Evolutionary conservation across 495 filamentous ascomycete genomes (phyloP).

Genomic region (Daldinia caldariorum): DNA sequence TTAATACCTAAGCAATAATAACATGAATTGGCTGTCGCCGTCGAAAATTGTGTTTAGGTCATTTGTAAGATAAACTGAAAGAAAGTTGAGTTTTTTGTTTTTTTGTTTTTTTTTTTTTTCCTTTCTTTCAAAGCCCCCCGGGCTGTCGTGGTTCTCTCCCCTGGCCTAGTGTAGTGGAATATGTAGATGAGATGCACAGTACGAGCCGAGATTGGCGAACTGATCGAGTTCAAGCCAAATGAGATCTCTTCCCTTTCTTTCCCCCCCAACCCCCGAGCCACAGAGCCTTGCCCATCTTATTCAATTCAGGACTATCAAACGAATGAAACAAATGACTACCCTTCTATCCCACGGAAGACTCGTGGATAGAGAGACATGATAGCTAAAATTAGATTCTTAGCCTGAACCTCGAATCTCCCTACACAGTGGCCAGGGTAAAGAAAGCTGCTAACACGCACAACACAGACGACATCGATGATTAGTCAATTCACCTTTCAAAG

Average conservation of each 20-base stretch:
- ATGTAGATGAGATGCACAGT: slow-evolving; percentile 39
- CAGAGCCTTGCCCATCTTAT: slow-evolving; percentile 18
- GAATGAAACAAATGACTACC: slow-evolving; percentile 6
- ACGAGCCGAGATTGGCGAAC: slow-evolving; percentile 22
- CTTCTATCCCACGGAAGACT: neutral
- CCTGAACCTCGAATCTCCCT: neutral
- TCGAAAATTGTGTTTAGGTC: neutral
- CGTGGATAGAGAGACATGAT: slow-evolving; percentile 11
- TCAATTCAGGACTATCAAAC: slow-evolving; percentile 2
- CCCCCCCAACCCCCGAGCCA: slow-evolving; percentile 16
- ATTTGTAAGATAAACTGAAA: slow-evolving; percentile 2
- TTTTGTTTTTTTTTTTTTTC: slow-evolving; percentile 16
- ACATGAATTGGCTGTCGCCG: neutral
- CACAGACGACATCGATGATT: slow-evolving; percentile 21
- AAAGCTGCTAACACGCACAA: neutral
- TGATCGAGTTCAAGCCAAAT: slow-evolving; percentile 12
- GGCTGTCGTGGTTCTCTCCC: slow-evolving; percentile 21
- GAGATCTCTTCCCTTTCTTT: slow-evolving; percentile 24
- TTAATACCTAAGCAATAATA: neutral
- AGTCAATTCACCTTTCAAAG: slow-evolving; percentile 23
- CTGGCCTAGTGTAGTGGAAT: slow-evolving; percentile 8
- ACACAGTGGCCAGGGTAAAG: slow-evolving; percentile 17
- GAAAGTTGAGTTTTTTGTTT: neutral
- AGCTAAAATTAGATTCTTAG: slow-evolving; percentile 5
- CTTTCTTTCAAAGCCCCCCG: slow-evolving; percentile 14